Base-by-base conservation (phyloP, 208 protist species). In the Leishmania guyanensis region DNA sequence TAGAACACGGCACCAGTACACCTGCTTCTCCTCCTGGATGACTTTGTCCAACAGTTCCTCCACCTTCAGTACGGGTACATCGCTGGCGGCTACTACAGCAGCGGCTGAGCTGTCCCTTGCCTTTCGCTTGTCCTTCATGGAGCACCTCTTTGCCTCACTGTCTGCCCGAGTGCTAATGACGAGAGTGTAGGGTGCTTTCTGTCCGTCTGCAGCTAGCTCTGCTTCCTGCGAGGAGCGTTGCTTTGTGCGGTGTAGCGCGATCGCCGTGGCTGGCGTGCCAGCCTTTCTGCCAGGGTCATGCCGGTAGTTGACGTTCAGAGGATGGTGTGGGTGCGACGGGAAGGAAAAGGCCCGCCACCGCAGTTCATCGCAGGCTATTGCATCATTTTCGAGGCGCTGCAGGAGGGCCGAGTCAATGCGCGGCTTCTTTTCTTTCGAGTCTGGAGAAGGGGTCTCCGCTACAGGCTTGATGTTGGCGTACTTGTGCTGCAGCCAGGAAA, bases 321-420 rank as follows among this genome's bases (percentile, higher is more conserved):
- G 73, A 3, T 43, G n/a, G 43, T 85, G 81, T 4, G 87, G 79
- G 53, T 89, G 83, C 20, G 89, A 92, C 6, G 81, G 85, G n/a
- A 88, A 86, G 48, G 89, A 77, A 46, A 94, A 92, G 43, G 73
- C 53, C 0, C 77, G 72, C 91, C 91, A 94, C 1, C 89, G 84
- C 43, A 89, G 81, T 8, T 81, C 75, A 43, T 83, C 80, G 77
- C 91, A 94, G 36, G 89, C 91, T 8, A 54, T 36, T 1, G 92
- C 50, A 64, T 94, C 91, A 78, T 94, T 92, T 48, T 84, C 73
- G 5, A 94, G 10, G 1, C 68, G 72, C 70, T 75, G 29, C 48
- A 78, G 80, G 53, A 78, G 64, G 43, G 70, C 39, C 14, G 22
- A 77, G 46, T 75, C 51, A 50, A 82, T 65, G 20, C 75, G 53